Evolutionary conservation across 2,329 filamentous ascomycete species (phyloP), one percentile per base, ranked within the genome.

Genomic region (Paracorniculantispora psalliotae): DNA sequence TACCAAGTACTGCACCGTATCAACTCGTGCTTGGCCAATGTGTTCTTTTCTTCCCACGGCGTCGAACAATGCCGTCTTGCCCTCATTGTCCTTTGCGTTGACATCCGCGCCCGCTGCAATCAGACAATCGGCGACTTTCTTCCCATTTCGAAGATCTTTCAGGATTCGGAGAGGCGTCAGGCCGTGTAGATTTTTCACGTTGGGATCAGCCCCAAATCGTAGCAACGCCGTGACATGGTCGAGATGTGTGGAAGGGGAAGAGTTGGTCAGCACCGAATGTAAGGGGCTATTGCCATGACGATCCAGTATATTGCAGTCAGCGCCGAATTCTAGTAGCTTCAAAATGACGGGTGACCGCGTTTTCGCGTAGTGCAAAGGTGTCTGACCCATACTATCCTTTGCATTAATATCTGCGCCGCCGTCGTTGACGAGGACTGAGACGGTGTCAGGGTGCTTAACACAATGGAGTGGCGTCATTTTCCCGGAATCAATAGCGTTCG

Each of bases 81-180:
- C 54, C 3, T 23, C 15, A 1, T 30, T 50, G 19, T 57, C 44
- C 19, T 10, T 50, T 6, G 43, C 35, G 17, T 57, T 35, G 28
- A 57, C 26, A 26, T 57, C 43, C 25, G 54, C 46, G n/a, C 54
- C 54, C 23, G 54, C 54, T 49, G 41, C 15, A 19, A 57, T 7
- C 15, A 57, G 44, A n/a, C 13, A 39, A 23, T 46, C 21, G 12
- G 21, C 44, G 26, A 5, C 21, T 30, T 33, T 12, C 15, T 7
- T 23, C 6, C 5, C 17, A 12, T 13, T 2, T 12, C 30, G n/a
- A n/a, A 57, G 10, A 25, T 21, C 21, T 4, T 4, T 21, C 13
- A 57, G 39, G 17, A 6, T 28, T 41, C 41, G 43, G 17, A 57
- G 35, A 10, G 54, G 33, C n/a, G 54, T 57, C 21, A 25, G 33